Conservation (phyloP, 495 filamentous ascomycete genomes). For the Talaromyces ruber region DNA sequence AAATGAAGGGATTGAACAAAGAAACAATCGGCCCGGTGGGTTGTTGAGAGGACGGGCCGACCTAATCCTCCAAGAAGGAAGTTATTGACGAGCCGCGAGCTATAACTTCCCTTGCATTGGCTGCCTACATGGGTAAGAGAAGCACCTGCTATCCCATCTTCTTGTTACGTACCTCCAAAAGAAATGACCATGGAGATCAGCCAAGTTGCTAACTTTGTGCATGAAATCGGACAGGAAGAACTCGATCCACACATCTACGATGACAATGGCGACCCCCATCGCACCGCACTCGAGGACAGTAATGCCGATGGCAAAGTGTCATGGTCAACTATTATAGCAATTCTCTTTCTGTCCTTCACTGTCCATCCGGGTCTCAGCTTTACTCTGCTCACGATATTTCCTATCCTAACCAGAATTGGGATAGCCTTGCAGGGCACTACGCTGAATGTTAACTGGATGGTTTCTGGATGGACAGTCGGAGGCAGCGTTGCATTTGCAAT, state of each 20-base stretch:
- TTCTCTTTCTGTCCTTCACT: not conserved
- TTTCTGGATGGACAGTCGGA: not conserved
- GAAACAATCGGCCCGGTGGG: not conserved
- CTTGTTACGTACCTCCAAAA: not conserved
- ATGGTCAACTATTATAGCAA: not conserved
- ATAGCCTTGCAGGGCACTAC: not conserved
- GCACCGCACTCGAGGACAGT: not conserved
- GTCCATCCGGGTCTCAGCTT: conserved; percentile 3
- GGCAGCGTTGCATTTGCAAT: conserved; percentile 1
- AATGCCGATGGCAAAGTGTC: not conserved
- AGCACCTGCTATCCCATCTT: not conserved
- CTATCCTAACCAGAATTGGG: not conserved
- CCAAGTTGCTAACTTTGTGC: not conserved
- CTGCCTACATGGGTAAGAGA: no score
- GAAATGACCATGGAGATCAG: not conserved
- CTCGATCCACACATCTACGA: conserved; percentile 1
- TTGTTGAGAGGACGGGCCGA: not conserved
- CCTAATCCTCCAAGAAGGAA: not conserved
- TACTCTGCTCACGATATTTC: not conserved
- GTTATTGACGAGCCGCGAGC: not conserved
- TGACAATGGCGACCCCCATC: not conserved
- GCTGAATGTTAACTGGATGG: not conserved
- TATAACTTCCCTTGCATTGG: not conserved
- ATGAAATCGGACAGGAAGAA: not conserved
- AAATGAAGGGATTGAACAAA: not conserved